These are phyloP conservation scores for Camelina neglecta DNA, from an alignment of 345 rosid species.

Conservation along the genomic window DNA sequence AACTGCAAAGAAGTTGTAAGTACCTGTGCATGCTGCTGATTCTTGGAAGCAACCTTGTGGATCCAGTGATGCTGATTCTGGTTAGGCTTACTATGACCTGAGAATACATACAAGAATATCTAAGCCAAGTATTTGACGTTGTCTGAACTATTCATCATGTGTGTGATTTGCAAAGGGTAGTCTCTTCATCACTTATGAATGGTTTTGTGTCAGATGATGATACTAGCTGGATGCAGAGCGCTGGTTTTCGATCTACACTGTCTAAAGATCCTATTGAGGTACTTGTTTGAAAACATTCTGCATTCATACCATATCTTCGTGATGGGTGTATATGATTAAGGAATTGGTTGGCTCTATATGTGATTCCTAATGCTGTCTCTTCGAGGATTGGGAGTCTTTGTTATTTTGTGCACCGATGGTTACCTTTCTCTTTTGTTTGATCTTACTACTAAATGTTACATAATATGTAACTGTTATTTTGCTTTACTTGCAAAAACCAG, in stretches of 20 bases:
- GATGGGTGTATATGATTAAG: neutral
- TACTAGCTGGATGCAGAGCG: slow-evolving; percentile 38
- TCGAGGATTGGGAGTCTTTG: neutral
- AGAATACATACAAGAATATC: neutral
- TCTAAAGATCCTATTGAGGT: slow-evolving; percentile 47
- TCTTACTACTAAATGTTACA: neutral
- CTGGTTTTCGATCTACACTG: slow-evolving; percentile 35
- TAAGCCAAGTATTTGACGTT: neutral
- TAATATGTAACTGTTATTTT: neutral
- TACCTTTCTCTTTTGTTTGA: neutral
- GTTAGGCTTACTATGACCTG: slow-evolving; percentile 3
- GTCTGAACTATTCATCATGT: neutral
- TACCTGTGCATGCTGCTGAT: slow-evolving; percentile 10
- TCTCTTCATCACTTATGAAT: neutral
- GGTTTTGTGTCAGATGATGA: slow-evolving; percentile 10
- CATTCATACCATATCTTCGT: neutral
- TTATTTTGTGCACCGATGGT: neutral
- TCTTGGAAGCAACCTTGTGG: slow-evolving; percentile 35
- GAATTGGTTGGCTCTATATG: neutral
- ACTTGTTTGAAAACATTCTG: slow-evolving; percentile 13
- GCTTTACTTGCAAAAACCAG: slow-evolving; percentile 44
- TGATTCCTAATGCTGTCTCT: neutral
- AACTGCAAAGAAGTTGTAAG: slow-evolving; percentile 37
- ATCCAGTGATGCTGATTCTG: slow-evolving; percentile 36
- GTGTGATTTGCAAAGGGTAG: neutral